Evolutionary conservation across 2,329 filamentous ascomycete genomes (phyloP), one percentile per base, ranked within the genome.

Genomic region (Orbilia ellipsospora): DNA sequence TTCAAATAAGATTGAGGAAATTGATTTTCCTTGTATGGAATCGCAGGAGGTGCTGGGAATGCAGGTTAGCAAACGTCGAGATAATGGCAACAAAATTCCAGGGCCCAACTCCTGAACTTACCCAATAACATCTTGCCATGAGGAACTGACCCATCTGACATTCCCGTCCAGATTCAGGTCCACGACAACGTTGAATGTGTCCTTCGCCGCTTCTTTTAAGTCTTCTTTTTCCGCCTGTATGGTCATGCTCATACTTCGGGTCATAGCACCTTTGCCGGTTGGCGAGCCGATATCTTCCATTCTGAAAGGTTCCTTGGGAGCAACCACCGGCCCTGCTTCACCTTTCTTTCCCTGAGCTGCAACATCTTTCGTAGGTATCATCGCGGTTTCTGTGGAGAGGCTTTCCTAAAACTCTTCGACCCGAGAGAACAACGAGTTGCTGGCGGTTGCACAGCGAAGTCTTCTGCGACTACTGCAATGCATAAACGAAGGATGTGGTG

Each of bases 111-210:
- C 48, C 50, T 64, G 36, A 73, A 64, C 78, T 77, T 77, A 80
- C 79, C 79, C 95, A 75, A 98, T 90, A 59, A 99, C 91, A 80
- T 98, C 93, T 75, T 89, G 88, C 95, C 95, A 99, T 15, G 94
- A 97, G 12, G 94, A 92, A 82, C 94, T 98, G 80, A 96, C 94
- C 92, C 95, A 99, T 83, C 93, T 91, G 80, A 99, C 91, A 76
- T 89, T 91, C 78, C 93, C 93, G 81, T 97, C 92, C 67, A 98
- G 87, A 80, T 93, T 93, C 78, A 99, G 86, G 84, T 99, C 94
- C 81, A 99, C 87, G 82, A 99, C 97, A 78, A 96, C 92, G 83
- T 98, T 99, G 81, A 97, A 87, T 20, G 94, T 97, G 84, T 97
- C 93, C 83, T 98, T 94, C 60, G 94, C 95, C 48, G 94, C 95